Evolutionary conservation across 306 rosid species (phyloP), one percentile per base, ranked within the genome.

Genomic region (Comarum palustre): DNA sequence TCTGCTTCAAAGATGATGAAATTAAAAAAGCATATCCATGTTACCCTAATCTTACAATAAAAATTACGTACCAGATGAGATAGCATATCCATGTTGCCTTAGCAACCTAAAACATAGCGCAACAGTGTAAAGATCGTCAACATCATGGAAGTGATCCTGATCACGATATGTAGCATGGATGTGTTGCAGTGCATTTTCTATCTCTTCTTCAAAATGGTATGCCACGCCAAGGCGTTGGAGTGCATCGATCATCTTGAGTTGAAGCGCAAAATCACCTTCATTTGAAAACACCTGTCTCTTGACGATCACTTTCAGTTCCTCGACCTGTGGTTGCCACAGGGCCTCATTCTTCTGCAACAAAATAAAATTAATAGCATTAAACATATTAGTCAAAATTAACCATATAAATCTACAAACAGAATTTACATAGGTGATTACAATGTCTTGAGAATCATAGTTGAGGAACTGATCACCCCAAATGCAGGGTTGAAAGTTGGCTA

Each of bases 131-230:
- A 82, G 73, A 27, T 75, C 66, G 7, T 13, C 41, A 3, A 63
- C 38, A 12, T 68, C 57, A 47, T 20, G 4, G 1, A 7, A 8
- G 14, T 3, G 29, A n/a, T 51, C 58, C 1, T 45, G 48, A 15
- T 42, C 58, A 39, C 24, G 57, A 9, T 22, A 32, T 19, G 15
- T 64, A 0, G 50, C 32, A 24, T 80, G 34, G 42, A 78, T 64
- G 1, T 75, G 54, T 22, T 68, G 63, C 60, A 83, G 27, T 25
- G 77, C 25, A 38, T 73, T 36, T 4, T 78, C 74, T 51, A 80
- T 78, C 50, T 86, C 83, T 13, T 3, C 2, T 47, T 86, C 82
- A 55, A 80, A 83, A 51, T 86, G 85, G 34, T 83, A 69, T 4
- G 79, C 58, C 10, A 51, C 29, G 27, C 64, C 78, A 22, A 16